A percentile compares a stretch with the other conserved stretches of the same genome.
Conservation (phyloP, 352 stramenopile genomes). For the Elongisporangium senticosum region DNA sequence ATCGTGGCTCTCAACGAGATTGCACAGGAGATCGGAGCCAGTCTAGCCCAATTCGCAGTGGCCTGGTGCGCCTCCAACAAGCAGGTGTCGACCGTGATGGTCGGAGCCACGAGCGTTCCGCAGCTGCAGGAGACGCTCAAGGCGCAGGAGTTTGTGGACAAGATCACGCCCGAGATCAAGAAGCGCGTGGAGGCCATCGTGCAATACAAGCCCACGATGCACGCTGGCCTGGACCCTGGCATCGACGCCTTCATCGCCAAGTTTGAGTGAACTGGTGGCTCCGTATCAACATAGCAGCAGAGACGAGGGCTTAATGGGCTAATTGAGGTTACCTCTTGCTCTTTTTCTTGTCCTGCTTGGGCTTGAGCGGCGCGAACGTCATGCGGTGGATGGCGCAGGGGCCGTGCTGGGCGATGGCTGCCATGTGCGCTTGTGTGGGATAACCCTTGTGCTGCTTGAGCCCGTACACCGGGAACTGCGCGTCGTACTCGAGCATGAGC, state of each 20-base stretch:
- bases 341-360: conserved; percentile 29
- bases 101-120: conserved; percentile 16
- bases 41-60: conserved; percentile 37
- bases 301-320: conserved; percentile 7
- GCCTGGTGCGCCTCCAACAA: conserved; percentile 51
- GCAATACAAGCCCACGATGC: conserved; percentile 23
- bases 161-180: conserved; percentile 48
- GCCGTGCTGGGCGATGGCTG: conserved; percentile 85
- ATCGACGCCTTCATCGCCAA: background rate
- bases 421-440: conserved; percentile 90
- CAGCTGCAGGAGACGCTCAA: conserved; percentile 46
- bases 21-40: conserved; percentile 42
- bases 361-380: conserved; percentile 95
- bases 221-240: background rate
- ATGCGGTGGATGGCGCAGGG: conserved; percentile 92
- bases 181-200: conserved; percentile 48
- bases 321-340: conserved; percentile 8
- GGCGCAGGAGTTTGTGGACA: conserved; percentile 30
- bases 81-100: conserved; percentile 44
- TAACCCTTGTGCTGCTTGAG: conserved; percentile 98
- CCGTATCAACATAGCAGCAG: background rate
- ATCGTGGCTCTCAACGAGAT: conserved; percentile 19
- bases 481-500: conserved; percentile 95
- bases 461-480: conserved; percentile 91
- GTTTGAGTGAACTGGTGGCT: background rate